Percentiles rank a stretch among this genome's conserved stretches.
Conservation (phyloP, 2,329 filamentous ascomycete species). For the Colletotrichum liaoningense region DNA sequence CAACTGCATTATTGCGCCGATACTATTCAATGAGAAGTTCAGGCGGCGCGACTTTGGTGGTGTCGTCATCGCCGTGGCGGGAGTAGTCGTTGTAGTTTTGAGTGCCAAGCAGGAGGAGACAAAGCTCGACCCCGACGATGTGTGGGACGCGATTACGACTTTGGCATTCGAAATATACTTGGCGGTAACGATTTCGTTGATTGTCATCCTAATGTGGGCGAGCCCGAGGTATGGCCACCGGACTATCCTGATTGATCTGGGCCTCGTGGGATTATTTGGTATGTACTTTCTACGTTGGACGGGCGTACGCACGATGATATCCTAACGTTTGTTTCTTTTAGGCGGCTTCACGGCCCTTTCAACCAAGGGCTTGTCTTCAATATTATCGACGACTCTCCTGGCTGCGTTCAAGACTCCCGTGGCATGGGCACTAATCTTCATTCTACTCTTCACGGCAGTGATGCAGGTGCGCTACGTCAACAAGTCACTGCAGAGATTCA, state of each 20-base stretch:
- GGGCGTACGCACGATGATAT: not conserved
- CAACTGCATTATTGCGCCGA: slow-evolving; percentile 95
- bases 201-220: slow-evolving; percentile 81
- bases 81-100: slow-evolving; percentile 91
- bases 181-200: slow-evolving; percentile 78
- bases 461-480: slow-evolving; percentile 99
- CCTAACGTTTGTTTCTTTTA: slow-evolving; percentile 45
- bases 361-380: slow-evolving; percentile 95
- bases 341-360: slow-evolving; percentile 96
- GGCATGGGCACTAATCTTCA: slow-evolving; percentile 84
- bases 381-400: slow-evolving; percentile 91
- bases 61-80: slow-evolving; percentile 86
- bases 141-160: slow-evolving; percentile 88
- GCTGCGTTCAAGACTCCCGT: slow-evolving; percentile 91
- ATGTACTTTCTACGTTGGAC: slow-evolving; percentile 43
- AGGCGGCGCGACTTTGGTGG: slow-evolving; percentile 87
- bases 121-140: slow-evolving; percentile 89
- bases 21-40: slow-evolving; percentile 92
- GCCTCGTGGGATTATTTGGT: slow-evolving; percentile 94
- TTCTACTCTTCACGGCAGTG: slow-evolving; percentile 86
- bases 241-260: slow-evolving; percentile 91
- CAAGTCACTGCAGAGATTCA: slow-evolving; percentile 86
- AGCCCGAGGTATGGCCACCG: slow-evolving; percentile 87
- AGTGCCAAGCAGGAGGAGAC: slow-evolving; percentile 91
- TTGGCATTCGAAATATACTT: slow-evolving; percentile 94